phyloP scores from a whole-genome alignment of 805 yeast species.

The Saccharomyces eubayanus region DNA sequence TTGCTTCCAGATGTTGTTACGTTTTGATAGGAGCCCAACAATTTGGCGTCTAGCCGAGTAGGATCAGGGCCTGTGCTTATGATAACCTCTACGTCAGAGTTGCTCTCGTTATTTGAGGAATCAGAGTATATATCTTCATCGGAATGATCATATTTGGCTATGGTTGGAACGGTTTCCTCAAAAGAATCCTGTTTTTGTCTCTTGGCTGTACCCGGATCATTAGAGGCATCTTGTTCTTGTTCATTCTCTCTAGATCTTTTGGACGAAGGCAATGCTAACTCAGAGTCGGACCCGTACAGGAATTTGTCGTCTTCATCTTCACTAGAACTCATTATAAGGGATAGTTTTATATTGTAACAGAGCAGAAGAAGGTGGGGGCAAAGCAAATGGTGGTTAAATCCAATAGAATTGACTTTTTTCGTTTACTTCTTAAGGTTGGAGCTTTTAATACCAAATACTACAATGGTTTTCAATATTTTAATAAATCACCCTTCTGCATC shows the following conservation, averaged over 20 bases:
- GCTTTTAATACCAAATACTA: neutral
- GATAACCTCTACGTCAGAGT: constrained; percentile 76
- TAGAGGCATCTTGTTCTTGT: neutral
- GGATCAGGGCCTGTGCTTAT: constrained; percentile 41
- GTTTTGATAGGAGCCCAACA: neutral
- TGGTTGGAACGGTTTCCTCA: constrained; percentile 16
- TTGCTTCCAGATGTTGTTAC: neutral
- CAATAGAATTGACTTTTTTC: neutral
- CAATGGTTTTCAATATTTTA: neutral
- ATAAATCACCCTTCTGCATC: neutral
- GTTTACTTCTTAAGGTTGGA: neutral
- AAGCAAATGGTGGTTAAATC: neutral
- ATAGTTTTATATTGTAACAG: neutral
- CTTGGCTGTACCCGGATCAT: neutral
- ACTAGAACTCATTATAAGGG: constrained; percentile 22
- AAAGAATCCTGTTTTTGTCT: constrained; percentile 23
- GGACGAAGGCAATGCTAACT: constrained; percentile 6
- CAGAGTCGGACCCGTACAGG: constrained; percentile 30
- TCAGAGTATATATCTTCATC: constrained; percentile 39
- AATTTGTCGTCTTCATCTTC: constrained; percentile 31
- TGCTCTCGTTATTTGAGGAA: constrained; percentile 40
- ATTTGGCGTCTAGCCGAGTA: constrained; percentile 19
- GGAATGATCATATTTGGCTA: constrained; percentile 15
- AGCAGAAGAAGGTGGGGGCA: neutral
- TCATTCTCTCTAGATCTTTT: constrained; percentile 5